Conservation (phyloP, 2,329 filamentous ascomycete species). For the Mariannaea elegans region DNA sequence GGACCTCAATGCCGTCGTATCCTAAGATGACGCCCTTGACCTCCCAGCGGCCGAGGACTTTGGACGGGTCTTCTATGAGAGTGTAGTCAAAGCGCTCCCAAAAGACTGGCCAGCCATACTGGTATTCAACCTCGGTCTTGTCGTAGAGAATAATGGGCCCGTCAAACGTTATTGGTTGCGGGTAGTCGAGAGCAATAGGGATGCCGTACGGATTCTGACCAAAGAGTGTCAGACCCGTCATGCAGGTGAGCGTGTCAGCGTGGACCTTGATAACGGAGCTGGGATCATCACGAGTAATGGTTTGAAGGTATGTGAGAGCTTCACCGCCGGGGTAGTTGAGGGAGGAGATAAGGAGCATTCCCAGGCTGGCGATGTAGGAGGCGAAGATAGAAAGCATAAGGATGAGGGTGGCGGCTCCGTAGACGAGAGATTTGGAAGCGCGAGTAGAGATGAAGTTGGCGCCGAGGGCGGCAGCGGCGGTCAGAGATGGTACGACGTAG, state of each 20-base stretch:
- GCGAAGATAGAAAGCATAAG: conserved; percentile 68
- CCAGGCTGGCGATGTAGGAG: conserved; percentile 68
- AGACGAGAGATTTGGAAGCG: conserved; percentile 67
- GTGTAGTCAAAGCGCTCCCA: conserved; percentile 73
- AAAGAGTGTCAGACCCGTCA: conserved; percentile 76
- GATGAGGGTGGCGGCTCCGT: conserved; percentile 61
- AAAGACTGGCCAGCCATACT: conserved; percentile 59
- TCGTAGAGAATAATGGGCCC: conserved; percentile 58
- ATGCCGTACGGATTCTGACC: conserved; percentile 56
- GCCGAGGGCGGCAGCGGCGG: conserved; percentile 77
- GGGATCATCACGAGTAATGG: conserved; percentile 38
- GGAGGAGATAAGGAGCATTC: conserved; percentile 80
- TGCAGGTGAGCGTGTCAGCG: conserved; percentile 73
- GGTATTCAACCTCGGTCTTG: conserved; percentile 63
- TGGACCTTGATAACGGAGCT: conserved; percentile 57
- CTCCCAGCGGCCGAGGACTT: conserved; percentile 63
- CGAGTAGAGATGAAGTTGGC: conserved; percentile 76
- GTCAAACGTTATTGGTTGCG: conserved; percentile 28
- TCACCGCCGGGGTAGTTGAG: conserved; percentile 94
- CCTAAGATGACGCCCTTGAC: conserved; percentile 65
- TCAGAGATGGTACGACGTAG: conserved; percentile 84
- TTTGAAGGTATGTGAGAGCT: conserved; percentile 69
- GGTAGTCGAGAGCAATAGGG: conserved; percentile 44
- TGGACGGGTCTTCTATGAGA: conserved; percentile 62
- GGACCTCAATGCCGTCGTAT: conserved; percentile 66